These are phyloP conservation scores for Aspergillus calidoustus DNA, from an alignment of 2,329 filamentous ascomycete genomes.

Conservation along the genomic window DNA sequence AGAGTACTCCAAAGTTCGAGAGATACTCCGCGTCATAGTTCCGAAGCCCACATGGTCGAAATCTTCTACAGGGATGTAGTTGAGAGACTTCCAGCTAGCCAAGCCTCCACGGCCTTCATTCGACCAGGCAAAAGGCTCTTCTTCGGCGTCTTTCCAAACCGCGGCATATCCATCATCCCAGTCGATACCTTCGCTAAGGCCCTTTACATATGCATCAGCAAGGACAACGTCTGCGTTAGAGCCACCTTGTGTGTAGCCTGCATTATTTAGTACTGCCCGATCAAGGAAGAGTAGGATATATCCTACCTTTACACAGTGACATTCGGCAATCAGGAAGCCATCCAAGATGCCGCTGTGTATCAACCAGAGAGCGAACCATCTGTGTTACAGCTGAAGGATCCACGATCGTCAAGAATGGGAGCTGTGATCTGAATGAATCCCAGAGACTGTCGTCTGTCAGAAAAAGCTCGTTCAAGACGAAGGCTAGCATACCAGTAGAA, in stretches of 20 bases:
- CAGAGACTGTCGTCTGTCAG: slow-evolving; percentile 55
- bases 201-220: slow-evolving; percentile 71
- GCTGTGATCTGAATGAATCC: slow-evolving; percentile 71
- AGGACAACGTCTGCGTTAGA: slow-evolving; percentile 73
- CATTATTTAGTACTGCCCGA: not conserved
- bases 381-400: slow-evolving; percentile 65
- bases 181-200: slow-evolving; percentile 63
- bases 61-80: slow-evolving; percentile 73
- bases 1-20: slow-evolving; percentile 74
- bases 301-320: slow-evolving; percentile 64
- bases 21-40: slow-evolving; percentile 71
- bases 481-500: slow-evolving; percentile 65
- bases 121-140: slow-evolving; percentile 71
- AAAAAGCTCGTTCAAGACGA: not conserved
- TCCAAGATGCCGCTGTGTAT: slow-evolving; percentile 71
- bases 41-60: slow-evolving; percentile 70
- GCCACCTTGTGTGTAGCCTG: slow-evolving; percentile 72
- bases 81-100: slow-evolving; percentile 69
- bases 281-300: not conserved
- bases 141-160: slow-evolving; percentile 71
- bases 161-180: slow-evolving; percentile 72
- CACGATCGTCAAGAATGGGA: slow-evolving; percentile 70
- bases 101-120: slow-evolving; percentile 71
- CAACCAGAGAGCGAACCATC: slow-evolving; percentile 72
- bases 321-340: slow-evolving; percentile 77